Conservation (phyloP, 352 stramenopile genomes). For the Discostella stelligera region DNA sequence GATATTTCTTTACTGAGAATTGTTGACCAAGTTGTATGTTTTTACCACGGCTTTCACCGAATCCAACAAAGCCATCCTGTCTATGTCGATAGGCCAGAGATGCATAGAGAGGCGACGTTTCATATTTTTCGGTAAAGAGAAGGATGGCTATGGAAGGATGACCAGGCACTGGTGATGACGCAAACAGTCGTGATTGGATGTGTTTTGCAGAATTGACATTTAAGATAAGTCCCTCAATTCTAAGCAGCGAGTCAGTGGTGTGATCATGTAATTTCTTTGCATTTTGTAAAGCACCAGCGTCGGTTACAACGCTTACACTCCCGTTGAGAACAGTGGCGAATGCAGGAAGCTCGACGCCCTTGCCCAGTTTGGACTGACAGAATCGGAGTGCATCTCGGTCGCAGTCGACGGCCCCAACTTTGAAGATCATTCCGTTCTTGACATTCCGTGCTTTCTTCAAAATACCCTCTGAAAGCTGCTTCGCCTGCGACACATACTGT, state of each 20-base stretch:
- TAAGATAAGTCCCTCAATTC: slow-evolving; percentile 55
- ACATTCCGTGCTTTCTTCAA: slow-evolving; percentile 41
- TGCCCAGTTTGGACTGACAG: slow-evolving; percentile 55
- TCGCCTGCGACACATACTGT: slow-evolving; percentile 28
- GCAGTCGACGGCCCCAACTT: slow-evolving; percentile 78
- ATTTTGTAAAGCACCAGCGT: slow-evolving; percentile 29
- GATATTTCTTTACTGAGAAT: slow-evolving; percentile 72
- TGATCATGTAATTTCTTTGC: slow-evolving; percentile 60
- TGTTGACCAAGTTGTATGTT: slow-evolving; percentile 61
- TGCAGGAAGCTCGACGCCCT: slow-evolving; percentile 48
- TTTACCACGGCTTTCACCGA: slow-evolving; percentile 70
- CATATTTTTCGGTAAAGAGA: slow-evolving; percentile 76
- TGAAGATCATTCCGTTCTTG: slow-evolving; percentile 62
- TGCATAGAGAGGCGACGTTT: slow-evolving; percentile 71
- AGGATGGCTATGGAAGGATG: slow-evolving; percentile 50
- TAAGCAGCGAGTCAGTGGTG: slow-evolving; percentile 48
- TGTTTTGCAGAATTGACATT: slow-evolving; percentile 71
- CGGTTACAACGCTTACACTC: slow-evolving; percentile 48
- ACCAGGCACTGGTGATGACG: slow-evolving; percentile 26
- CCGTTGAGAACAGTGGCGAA: slow-evolving; percentile 73
- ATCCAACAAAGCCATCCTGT: slow-evolving; percentile 53
- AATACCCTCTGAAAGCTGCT: slow-evolving; percentile 30
- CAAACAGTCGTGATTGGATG: slow-evolving; percentile 55
- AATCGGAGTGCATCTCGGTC: slow-evolving; percentile 52
- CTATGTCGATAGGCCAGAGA: slow-evolving; percentile 71